Evolutionary conservation across 345 rosid species (phyloP), one percentile per base, ranked within the genome.

Genomic region (Lagerstroemia speciosa): DNA sequence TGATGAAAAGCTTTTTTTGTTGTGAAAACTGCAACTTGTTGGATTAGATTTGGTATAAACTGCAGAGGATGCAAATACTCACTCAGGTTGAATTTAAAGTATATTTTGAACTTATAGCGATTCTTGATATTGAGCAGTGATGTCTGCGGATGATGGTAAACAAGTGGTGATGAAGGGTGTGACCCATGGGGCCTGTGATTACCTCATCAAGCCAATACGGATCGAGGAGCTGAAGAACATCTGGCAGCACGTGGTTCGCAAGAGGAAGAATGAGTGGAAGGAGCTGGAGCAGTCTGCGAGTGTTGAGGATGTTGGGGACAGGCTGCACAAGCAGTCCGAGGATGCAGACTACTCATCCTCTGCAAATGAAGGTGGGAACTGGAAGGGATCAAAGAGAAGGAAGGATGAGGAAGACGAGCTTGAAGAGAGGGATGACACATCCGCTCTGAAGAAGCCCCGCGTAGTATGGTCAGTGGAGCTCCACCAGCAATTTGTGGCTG

Each of bases 381-480:
- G 89, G 86, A 78, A 71, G 74, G 80, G 70, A 61, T 81, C 83
- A 17, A 81, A 80, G 81, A 85, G 75, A 75, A 77, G 84, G 62
- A 85, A 80, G 64, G 89, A 90, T 20, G 91, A 84, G 24, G 94
- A 86, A 43, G 88, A 89, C 0, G 89, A 84, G 29, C 80, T 66
- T 0, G 88, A 80, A 2, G 98, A 93, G 52, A 86, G 89, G 81
- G 97, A 93, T 40, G 98, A 91, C 46, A 61, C 96, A 0, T 89
- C 97, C 29, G 76, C 91, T 1, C 72, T 89, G 31, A 93, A 89
- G 84, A 91, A 84, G 75, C 84, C 90, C 0, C 90, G 95, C 27
- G 89, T 94, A 16, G 92, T 89, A 67, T 94, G 99, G 99, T 88
- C 96, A 0, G 86, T 83, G 61, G 89, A 93, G 43, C 90, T 94